Conservation (phyloP, 2,329 filamentous ascomycete species). For the Trichoderma simmonsii region DNA sequence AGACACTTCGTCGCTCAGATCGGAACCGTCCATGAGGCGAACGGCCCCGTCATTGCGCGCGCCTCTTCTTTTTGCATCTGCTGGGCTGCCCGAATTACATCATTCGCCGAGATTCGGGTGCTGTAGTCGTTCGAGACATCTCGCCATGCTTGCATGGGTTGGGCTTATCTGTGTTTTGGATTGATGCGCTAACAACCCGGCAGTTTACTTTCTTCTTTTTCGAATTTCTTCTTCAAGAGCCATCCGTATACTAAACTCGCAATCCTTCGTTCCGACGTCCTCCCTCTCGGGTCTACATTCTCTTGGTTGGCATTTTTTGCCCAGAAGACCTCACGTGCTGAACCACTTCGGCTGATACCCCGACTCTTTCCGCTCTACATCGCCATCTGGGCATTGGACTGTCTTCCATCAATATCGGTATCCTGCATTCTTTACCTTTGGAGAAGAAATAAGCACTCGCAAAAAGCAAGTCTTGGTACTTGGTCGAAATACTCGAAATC, state of each 20-base stretch:
- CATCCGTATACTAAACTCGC: not conserved
- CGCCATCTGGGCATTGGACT: constrained; percentile 17
- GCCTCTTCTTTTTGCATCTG: not conserved
- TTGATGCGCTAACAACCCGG: not conserved
- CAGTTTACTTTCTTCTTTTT: constrained; percentile 7
- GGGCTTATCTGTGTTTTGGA: not conserved
- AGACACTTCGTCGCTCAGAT: not conserved
- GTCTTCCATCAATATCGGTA: not conserved
- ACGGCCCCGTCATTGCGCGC: not conserved
- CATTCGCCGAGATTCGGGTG: not conserved
- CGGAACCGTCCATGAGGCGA: not conserved
- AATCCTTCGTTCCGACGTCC: not conserved
- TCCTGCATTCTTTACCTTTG: not conserved
- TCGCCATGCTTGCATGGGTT: not conserved
- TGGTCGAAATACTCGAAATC: not conserved
- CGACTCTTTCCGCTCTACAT: not conserved
- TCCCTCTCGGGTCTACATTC: not conserved
- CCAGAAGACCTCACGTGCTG: constrained; percentile 11
- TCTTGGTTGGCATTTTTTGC: not conserved
- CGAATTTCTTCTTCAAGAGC: not conserved
- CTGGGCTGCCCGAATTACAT: not conserved
- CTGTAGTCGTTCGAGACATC: constrained; percentile 1
- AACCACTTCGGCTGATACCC: not conserved
- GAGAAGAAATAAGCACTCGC: not conserved
- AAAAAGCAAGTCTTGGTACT: not conserved